Evolutionary conservation across 305 asterid species (phyloP), one percentile per base, ranked within the genome.

Genomic region (Fraxinus platypoda): DNA sequence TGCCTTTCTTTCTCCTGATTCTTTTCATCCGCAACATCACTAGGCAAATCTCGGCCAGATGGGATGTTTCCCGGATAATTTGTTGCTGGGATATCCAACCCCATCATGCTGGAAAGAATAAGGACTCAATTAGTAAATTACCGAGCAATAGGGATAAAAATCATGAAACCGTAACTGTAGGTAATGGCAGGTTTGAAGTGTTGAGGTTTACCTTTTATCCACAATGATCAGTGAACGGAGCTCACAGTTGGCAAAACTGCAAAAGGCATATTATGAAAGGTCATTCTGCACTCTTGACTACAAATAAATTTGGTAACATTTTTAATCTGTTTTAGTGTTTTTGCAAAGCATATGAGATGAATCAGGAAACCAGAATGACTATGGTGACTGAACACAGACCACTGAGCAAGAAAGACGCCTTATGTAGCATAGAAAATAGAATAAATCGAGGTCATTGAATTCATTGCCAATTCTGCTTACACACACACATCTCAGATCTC

Each of bases 171-270:
- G 4, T 46, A 80, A 66, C 43, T 31, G 41, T 21, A 46, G 64
- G 35, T 13, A 81, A 71, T 49, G 83, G 80, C 46, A 71, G 68
- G 78, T 28, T 7, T 76, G 13, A 83, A 31, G 80, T 54, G 28
- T 38, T 21, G 77, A 75, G 59, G 23, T 79, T 85, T 89, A 93
- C 98, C 98, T 88, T 87, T 81, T 91, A 87, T 95, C 95, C 75
- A 88, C 83, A 77, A 95, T 88, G 81, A 91, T 90, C 96, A 95
- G 92, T 25, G 98, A 95, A 38, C 96, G 98, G 78, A 95, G 97
- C 91, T 95, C 98, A 77, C 98, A 95, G 86, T 95, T 95, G 0
- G 94, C 94, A 59, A 92, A 95, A 74, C 98, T 95, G 90, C 92
- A 89, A 73, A 34, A 73, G 52, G 52, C 26, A 73, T 38, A 34